Conservation (phyloP, 2,329 filamentous ascomycete genomes). For the Dothidotthia symphoricarpi region DNA sequence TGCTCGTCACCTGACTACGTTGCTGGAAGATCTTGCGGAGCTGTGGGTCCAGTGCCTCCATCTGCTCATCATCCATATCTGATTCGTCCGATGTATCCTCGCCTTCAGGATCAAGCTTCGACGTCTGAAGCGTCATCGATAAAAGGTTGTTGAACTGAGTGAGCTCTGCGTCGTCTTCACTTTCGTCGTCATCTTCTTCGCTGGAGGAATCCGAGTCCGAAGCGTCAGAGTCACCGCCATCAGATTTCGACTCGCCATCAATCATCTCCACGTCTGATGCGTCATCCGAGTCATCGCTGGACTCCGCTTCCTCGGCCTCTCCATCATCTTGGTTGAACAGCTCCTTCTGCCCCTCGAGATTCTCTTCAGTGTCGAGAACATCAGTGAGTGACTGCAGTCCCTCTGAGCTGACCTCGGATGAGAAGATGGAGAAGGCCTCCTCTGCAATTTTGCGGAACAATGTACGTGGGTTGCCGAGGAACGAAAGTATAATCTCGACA, state of each 20-base stretch:
- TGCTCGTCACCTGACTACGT: constrained; percentile 61
- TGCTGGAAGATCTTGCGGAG: constrained; percentile 83
- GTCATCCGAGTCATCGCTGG: constrained; percentile 50
- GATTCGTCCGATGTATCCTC: constrained; percentile 61
- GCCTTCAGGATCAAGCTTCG: constrained; percentile 55
- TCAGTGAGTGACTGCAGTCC: constrained; percentile 67
- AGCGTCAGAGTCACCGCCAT: constrained; percentile 21
- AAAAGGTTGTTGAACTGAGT: constrained; percentile 72
- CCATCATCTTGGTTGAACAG: constrained; percentile 67
- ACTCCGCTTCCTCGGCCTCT: constrained; percentile 41
- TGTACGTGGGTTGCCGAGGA: constrained; percentile 80
- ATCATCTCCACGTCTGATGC: constrained; percentile 47
- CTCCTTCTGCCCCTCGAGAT: constrained; percentile 75
- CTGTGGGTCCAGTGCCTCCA: constrained; percentile 83
- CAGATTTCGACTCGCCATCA: constrained; percentile 31
- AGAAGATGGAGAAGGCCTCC: constrained; percentile 83
- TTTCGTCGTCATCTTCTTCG: constrained; percentile 22
- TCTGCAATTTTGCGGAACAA: constrained; percentile 83
- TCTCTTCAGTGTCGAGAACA: constrained; percentile 77
- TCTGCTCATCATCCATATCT: constrained; percentile 94
- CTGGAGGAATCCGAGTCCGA: constrained; percentile 24
- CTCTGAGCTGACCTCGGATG: constrained; percentile 68
- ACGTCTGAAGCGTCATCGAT: constrained; percentile 71
- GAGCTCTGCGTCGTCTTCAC: constrained; percentile 53
- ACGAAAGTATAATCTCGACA: constrained; percentile 85